These are phyloP conservation scores for Anisodus tanguticus DNA, from an alignment of 257 asterid genomes.

Conservation along the genomic window DNA sequence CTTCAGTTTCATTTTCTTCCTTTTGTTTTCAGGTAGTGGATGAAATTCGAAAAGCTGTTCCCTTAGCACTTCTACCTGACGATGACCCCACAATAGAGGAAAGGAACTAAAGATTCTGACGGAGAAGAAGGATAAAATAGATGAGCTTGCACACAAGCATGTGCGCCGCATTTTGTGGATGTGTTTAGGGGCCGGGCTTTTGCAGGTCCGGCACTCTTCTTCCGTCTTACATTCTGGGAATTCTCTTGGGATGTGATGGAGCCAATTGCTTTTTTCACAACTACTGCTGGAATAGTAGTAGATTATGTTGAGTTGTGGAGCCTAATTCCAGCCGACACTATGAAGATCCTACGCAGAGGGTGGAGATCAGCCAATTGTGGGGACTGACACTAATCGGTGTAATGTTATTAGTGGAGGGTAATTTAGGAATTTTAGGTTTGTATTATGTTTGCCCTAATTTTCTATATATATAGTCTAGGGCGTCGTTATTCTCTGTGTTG, in stretches of 20 bases:
- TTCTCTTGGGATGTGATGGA: slow-evolving; percentile 99
- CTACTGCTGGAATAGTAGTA: slow-evolving; percentile 70
- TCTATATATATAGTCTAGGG: no score
- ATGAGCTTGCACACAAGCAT: slow-evolving; percentile 75
- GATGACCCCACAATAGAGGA: slow-evolving; percentile 69
- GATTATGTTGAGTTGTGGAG: slow-evolving; percentile 49
- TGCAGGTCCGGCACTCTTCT: slow-evolving; percentile 76
- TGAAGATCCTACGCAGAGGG: no score
- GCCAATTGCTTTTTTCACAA: slow-evolving; percentile 71
- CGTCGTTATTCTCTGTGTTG: no score
- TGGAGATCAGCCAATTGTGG: no score
- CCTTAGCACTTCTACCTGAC: slow-evolving; percentile 67
- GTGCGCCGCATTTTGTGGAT: slow-evolving; percentile 81
- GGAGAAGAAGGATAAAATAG: slow-evolving; percentile 66
- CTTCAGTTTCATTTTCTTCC: neutral
- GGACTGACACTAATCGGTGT: no score
- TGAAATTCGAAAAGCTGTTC: slow-evolving; percentile 76
- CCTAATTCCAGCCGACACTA: no score
- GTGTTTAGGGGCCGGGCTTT: slow-evolving; percentile 65
- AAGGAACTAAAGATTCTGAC: slow-evolving; percentile 69
- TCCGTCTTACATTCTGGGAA: slow-evolving; percentile 94
- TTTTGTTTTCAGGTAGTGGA: slow-evolving; percentile 69
- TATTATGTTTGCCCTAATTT: no score
- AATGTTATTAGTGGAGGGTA: no score
- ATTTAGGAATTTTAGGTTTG: no score